phyloP scores from a whole-genome alignment of 192 early-diverging fungal species.

The Cetraspora pellucida region DNA sequence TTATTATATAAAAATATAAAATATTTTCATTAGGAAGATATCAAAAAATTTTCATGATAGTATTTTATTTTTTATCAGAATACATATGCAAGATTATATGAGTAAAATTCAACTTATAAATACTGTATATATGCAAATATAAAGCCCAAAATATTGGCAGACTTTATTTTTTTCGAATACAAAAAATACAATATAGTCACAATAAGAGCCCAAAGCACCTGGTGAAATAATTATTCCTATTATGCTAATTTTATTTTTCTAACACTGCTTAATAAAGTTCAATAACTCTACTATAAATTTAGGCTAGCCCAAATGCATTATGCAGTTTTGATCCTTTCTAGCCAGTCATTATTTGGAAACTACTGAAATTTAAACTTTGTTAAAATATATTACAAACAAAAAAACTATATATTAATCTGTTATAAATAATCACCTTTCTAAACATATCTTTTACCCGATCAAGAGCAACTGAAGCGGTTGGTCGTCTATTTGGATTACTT shows the following conservation, averaged over 20 bases:
- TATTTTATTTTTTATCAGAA: no score
- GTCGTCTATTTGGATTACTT: not conserved
- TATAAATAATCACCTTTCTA: conserved; percentile 6
- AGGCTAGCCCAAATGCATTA: not conserved
- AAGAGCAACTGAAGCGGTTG: not conserved
- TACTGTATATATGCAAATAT: no score
- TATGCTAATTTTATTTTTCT: not conserved
- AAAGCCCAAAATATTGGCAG: no score
- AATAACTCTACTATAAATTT: not conserved
- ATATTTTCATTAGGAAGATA: no score
- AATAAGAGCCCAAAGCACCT: no score
- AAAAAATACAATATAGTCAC: no score
- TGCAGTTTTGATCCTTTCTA: not conserved
- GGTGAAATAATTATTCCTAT: not conserved
- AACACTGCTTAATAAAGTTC: not conserved
- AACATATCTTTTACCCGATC: conserved; percentile 7
- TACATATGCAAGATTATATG: no score
- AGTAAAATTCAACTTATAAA: no score
- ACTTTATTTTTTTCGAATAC: no score
- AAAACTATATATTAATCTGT: not conserved
- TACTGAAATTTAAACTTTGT: conserved; percentile 8
- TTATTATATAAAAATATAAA: no score
- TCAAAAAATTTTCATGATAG: no score
- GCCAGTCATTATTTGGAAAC: conserved; percentile 3
- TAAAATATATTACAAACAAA: conserved; percentile 18